phyloP scores from a whole-genome alignment of 1,139 yeast species.

The Blastobotrys indianensis region DNA sequence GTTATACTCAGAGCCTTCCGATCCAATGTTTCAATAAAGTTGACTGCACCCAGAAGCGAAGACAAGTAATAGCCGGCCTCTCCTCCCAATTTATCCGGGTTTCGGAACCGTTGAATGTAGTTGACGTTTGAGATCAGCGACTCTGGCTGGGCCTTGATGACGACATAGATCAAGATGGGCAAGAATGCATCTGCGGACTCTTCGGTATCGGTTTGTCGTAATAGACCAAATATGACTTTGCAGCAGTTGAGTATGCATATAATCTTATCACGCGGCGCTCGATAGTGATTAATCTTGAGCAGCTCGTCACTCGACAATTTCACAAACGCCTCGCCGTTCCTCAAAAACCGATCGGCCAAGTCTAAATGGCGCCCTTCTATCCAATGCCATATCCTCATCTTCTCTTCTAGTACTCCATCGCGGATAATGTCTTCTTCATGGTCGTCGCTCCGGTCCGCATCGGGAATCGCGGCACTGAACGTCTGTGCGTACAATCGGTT shows the following conservation, averaged over 20 bases:
- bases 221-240: conserved; percentile 81
- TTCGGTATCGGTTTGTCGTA: conserved; percentile 58
- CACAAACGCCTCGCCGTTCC: conserved; percentile 53
- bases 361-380: conserved; percentile 77
- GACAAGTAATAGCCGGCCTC: conserved; percentile 86
- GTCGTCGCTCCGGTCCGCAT: conserved; percentile 39
- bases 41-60: conserved; percentile 79
- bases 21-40: conserved; percentile 61
- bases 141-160: conserved; percentile 59
- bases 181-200: conserved; percentile 93
- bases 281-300: conserved; percentile 67
- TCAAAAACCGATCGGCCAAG: conserved; percentile 46
- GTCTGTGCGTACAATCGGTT: conserved; percentile 73
- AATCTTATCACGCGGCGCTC: conserved; percentile 93
- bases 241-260: conserved; percentile 88
- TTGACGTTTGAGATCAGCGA: conserved; percentile 68
- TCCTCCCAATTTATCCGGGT: conserved; percentile 69
- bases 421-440: conserved; percentile 57
- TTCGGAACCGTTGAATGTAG: conserved; percentile 80
- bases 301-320: conserved; percentile 64
- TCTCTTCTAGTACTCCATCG: conserved; percentile 53
- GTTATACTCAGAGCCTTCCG: conserved; percentile 55
- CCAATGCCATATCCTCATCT: conserved; percentile 66
- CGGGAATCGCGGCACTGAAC: conserved; percentile 68
- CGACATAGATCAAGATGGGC: conserved; percentile 76